A percentile compares a stretch with the other conserved stretches of the same genome.
Evolutionary conservation across 306 rosid genomes (phyloP).

Genomic region (Phaseolus lunatus): DNA sequence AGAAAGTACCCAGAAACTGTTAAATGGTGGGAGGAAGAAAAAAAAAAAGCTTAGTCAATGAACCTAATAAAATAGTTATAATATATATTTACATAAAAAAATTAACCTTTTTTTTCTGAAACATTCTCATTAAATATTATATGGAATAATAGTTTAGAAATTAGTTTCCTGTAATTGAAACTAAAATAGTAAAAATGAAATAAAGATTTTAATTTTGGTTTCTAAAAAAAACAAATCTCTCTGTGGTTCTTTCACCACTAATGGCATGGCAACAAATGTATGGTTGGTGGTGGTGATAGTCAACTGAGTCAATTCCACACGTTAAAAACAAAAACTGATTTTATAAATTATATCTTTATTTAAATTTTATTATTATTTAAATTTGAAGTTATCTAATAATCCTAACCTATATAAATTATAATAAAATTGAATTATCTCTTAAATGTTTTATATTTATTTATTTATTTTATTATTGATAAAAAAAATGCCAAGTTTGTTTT

Average conservation of each 20-base stretch:
- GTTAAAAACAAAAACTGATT: no score
- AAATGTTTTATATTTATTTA: no score
- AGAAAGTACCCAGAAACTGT: conserved; percentile 8
- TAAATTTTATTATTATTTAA: no score
- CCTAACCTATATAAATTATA: no score
- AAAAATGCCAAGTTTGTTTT: no score
- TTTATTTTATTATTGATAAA: no score
- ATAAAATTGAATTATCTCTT: no score
- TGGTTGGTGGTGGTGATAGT: background rate
- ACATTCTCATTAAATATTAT: background rate
- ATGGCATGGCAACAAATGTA: background rate
- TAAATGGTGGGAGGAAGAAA: background rate
- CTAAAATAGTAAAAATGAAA: background rate
- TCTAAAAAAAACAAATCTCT: background rate
- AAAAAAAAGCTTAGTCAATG: background rate
- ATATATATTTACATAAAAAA: no score
- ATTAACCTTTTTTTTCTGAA: background rate
- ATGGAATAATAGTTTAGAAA: background rate
- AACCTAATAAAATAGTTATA: background rate
- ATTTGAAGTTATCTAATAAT: no score
- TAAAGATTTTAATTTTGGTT: background rate
- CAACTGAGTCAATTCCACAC: no score
- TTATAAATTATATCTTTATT: no score
- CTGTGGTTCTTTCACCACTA: no score
- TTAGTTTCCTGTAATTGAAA: background rate